A percentile compares a stretch with the other conserved stretches of the same genome.
phyloP scores from a whole-genome alignment of 2,329 filamentous ascomycete species.

The Sclerotiophoma versabilis region DNA sequence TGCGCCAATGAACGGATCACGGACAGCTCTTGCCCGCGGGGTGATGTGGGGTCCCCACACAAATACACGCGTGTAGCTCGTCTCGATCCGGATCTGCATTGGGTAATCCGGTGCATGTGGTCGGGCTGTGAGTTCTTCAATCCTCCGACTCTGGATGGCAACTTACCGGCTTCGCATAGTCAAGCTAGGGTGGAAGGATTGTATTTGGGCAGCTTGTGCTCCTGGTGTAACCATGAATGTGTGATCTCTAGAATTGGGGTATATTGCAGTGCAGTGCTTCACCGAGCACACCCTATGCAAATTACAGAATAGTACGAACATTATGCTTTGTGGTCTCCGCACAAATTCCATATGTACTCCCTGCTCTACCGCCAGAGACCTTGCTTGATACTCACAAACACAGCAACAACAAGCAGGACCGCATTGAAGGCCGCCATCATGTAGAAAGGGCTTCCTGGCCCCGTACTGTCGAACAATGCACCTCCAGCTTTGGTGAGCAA shows the following conservation, averaged over 20 bases:
- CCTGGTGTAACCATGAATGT: neutral
- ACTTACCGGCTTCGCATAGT: too few species aligned
- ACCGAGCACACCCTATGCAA: neutral
- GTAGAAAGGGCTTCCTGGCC: conserved; percentile 84
- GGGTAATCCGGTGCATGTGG: conserved; percentile 13
- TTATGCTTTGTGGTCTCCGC: neutral
- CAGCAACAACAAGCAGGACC: conserved; percentile 64
- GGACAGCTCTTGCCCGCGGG: conserved; percentile 2
- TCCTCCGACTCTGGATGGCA: too few species aligned
- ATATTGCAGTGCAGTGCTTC: conserved; percentile 1
- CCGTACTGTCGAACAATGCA: conserved; percentile 78
- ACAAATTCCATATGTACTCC: neutral
- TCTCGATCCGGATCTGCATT: conserved; percentile 11
- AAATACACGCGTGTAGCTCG: conserved; percentile 19
- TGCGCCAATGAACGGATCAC: conserved; percentile 5
- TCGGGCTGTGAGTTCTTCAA: neutral
- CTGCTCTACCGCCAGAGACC: conserved; percentile 8
- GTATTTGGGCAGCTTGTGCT: too few species aligned
- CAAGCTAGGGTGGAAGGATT: too few species aligned
- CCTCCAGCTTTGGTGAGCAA: conserved; percentile 92
- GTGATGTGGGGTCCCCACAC: conserved; percentile 14
- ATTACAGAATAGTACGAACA: neutral
- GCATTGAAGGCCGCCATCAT: conserved; percentile 92
- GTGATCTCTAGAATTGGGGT: neutral
- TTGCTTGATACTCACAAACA: conserved; percentile 28